Conservation (phyloP, 2,329 filamentous ascomycete species). For the Cercospora sp. region DNA sequence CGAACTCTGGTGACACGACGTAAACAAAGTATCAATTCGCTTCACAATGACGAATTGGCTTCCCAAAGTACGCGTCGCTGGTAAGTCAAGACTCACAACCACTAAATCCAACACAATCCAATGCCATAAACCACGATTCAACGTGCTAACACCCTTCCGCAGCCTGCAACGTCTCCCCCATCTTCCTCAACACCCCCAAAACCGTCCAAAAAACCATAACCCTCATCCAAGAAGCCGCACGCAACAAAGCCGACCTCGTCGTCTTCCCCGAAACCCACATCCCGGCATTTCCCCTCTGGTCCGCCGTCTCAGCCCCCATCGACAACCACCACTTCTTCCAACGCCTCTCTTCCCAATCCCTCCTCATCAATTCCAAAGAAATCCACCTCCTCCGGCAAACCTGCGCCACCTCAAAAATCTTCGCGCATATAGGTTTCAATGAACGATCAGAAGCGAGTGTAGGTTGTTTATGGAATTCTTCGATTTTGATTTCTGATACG, state of each 20-base stretch:
- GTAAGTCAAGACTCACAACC: constrained; percentile 11
- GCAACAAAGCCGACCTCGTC: constrained; percentile 50
- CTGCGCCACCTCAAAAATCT: constrained; percentile 42
- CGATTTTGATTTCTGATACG: constrained; percentile 48
- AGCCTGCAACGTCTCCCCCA: constrained; percentile 41
- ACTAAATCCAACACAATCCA: background rate
- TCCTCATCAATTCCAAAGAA: constrained; percentile 52
- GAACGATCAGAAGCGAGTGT: constrained; percentile 49
- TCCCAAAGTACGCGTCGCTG: constrained; percentile 30
- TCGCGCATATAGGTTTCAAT: constrained; percentile 54
- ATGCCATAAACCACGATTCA: background rate
- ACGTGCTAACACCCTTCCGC: constrained; percentile 2
- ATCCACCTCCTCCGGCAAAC: constrained; percentile 44
- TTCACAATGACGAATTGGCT: constrained; percentile 26
- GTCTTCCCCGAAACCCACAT: constrained; percentile 58
- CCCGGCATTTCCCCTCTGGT: constrained; percentile 57
- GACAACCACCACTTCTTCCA: constrained; percentile 55
- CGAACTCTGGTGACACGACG: background rate
- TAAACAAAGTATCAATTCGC: background rate
- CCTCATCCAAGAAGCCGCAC: constrained; percentile 49
- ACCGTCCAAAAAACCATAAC: constrained; percentile 52
- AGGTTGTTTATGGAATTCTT: constrained; percentile 55
- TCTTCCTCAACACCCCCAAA: constrained; percentile 50
- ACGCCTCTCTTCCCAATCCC: constrained; percentile 47
- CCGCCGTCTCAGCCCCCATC: constrained; percentile 46